phyloP scores from a whole-genome alignment of 2,329 filamentous ascomycete species.

The Scytalidium lignicola region DNA sequence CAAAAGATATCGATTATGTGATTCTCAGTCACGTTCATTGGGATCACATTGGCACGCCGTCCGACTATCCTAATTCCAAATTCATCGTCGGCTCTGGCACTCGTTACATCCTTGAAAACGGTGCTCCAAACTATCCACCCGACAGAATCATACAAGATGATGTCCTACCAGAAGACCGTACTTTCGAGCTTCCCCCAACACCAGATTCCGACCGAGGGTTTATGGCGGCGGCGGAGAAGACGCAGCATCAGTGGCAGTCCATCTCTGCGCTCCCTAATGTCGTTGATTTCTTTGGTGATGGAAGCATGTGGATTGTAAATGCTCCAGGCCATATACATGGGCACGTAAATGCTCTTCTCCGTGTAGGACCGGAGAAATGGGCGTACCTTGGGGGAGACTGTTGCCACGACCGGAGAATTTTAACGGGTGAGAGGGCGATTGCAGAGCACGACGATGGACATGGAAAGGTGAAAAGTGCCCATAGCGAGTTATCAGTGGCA shows the following conservation, averaged over 20 bases:
- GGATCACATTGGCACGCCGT: conserved; percentile 52
- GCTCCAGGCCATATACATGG: conserved; percentile 46
- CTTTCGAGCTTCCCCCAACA: conserved; percentile 35
- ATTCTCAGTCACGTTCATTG: conserved; percentile 51
- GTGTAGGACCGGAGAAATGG: conserved; percentile 34
- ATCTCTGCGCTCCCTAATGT: conserved; percentile 38
- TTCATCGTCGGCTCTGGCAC: conserved; percentile 48
- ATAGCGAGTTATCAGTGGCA: conserved; percentile 19
- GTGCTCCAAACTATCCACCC: conserved; percentile 19
- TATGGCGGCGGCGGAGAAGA: conserved; percentile 17
- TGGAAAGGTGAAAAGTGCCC: conserved; percentile 42
- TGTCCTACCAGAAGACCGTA: conserved; percentile 35
- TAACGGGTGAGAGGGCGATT: conserved; percentile 46
- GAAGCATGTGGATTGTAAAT: conserved; percentile 41
- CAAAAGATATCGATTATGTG: conserved; percentile 13
- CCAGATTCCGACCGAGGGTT: conserved; percentile 18
- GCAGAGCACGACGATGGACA: conserved; percentile 42
- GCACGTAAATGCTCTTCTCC: conserved; percentile 44
- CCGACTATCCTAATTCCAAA: conserved; percentile 41
- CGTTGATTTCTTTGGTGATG: conserved; percentile 43
- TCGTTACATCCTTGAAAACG: conserved; percentile 31
- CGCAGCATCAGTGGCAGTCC: conserved; percentile 33
- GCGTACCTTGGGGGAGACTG: conserved; percentile 48
- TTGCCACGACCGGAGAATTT: conserved; percentile 46
- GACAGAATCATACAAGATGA: conserved; percentile 39